phyloP scores from a whole-genome alignment of 352 stramenopile genomes.

The Globisporangium abappressorium region DNA sequence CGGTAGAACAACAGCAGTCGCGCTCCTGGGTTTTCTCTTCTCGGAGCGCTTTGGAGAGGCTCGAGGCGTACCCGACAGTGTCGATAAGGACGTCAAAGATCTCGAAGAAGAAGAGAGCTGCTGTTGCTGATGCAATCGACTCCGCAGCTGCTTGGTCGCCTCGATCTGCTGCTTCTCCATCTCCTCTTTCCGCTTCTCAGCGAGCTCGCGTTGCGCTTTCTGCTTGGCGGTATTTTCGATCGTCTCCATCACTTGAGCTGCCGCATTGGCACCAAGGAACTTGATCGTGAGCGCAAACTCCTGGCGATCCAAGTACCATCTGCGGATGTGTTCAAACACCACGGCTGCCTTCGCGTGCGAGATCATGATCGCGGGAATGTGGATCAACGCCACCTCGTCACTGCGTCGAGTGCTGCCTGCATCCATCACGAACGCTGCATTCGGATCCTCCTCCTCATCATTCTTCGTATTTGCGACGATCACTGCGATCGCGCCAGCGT shows the following conservation, averaged over 20 bases:
- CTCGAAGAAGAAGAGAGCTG: background rate
- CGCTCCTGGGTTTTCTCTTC: background rate
- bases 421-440: constrained; percentile 72
- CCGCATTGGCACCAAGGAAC: constrained; percentile 54
- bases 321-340: constrained; percentile 54
- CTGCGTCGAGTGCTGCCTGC: constrained; percentile 27
- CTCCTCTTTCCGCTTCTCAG: constrained; percentile 28
- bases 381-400: constrained; percentile 22
- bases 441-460: constrained; percentile 18
- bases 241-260: constrained; percentile 46
- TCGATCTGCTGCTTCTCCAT: constrained; percentile 45
- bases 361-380: constrained; percentile 66
- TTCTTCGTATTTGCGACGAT: constrained; percentile 55
- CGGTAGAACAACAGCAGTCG: too few species aligned
- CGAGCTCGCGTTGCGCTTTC: constrained; percentile 21
- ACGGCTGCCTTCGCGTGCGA: constrained; percentile 33
- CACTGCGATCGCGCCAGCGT: constrained; percentile 60
- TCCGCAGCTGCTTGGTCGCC: constrained; percentile 47
- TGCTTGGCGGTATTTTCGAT: constrained; percentile 33
- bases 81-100: constrained; percentile 7
- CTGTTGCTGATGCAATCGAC: constrained; percentile 33
- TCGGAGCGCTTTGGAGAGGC: background rate
- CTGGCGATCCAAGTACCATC: constrained; percentile 39
- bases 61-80: constrained; percentile 8
- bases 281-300: constrained; percentile 47